A percentile compares a stretch with the other conserved stretches of the same genome.
Evolutionary conservation across 2,329 filamentous ascomycete species (phyloP).

Genomic region (Nothopassalora personata): DNA sequence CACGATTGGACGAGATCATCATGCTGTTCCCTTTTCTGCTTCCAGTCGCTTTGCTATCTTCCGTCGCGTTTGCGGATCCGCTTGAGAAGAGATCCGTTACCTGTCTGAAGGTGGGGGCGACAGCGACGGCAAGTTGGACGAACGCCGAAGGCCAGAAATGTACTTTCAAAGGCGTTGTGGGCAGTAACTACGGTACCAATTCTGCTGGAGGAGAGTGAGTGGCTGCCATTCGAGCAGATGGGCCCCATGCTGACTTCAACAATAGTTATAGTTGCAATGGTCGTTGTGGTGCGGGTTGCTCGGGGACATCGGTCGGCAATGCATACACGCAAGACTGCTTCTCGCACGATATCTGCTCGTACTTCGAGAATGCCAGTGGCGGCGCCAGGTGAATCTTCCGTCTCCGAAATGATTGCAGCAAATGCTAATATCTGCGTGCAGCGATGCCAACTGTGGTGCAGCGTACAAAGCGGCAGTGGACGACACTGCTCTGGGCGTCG

Average conservation of each 20-base stretch:
- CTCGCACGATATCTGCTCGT: slow-evolving; percentile 49
- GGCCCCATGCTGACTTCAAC: background rate
- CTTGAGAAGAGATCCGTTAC: slow-evolving; percentile 19
- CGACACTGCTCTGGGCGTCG: slow-evolving; percentile 38
- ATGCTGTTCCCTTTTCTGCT: background rate
- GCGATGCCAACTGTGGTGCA: slow-evolving; percentile 46
- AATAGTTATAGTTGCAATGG: slow-evolving; percentile 48
- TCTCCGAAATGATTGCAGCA: background rate
- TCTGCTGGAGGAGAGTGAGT: slow-evolving; percentile 42
- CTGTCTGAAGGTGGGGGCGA: slow-evolving; percentile 38
- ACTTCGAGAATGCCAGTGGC: slow-evolving; percentile 46
- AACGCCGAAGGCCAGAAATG: slow-evolving; percentile 41
- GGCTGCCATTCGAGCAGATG: background rate
- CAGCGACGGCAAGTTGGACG: slow-evolving; percentile 45
- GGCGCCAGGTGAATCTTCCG: slow-evolving; percentile 37
- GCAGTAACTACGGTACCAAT: slow-evolving; percentile 47
- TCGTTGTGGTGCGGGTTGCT: slow-evolving; percentile 46
- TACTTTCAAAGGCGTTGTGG: slow-evolving; percentile 42
- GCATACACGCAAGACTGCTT: slow-evolving; percentile 50
- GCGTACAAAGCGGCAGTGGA: slow-evolving; percentile 43
- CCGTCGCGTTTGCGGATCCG: slow-evolving; percentile 2
- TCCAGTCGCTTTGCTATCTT: background rate
- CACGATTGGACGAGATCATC: background rate
- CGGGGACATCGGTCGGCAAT: slow-evolving; percentile 41
- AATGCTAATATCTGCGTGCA: slow-evolving; percentile 15